A percentile compares a stretch with the other conserved stretches of the same genome.
phyloP scores from a whole-genome alignment of 805 yeast genomes.

The Saturnispora gosingensis region DNA sequence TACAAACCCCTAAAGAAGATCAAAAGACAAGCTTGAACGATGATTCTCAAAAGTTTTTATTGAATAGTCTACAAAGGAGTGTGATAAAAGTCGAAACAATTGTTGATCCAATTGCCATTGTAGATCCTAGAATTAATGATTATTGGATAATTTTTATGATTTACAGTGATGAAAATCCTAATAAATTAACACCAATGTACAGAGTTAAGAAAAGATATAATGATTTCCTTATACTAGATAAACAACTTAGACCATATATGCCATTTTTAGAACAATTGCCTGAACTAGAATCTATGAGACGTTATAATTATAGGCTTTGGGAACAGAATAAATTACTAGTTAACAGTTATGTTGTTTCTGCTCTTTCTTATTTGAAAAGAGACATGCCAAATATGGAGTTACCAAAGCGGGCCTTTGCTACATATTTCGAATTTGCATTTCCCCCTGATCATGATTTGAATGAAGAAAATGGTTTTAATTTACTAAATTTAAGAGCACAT shows the following conservation, averaged over 20 bases:
- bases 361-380: conserved; percentile 10
- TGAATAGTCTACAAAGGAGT: conserved; percentile 23
- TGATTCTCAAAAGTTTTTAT: conserved; percentile 20
- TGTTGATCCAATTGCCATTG: conserved; percentile 23
- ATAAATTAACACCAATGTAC: conserved; percentile 52
- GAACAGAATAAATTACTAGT: conserved; percentile 26
- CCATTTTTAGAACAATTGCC: conserved; percentile 24
- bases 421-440: conserved; percentile 21
- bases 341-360: conserved; percentile 24
- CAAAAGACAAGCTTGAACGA: background rate
- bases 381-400: conserved; percentile 7
- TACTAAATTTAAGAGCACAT: conserved; percentile 1
- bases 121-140: conserved; percentile 36
- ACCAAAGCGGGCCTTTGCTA: conserved; percentile 19
- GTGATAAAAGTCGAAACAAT: conserved; percentile 25
- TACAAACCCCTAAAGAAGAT: background rate
- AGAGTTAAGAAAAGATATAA: conserved; percentile 54
- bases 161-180: conserved; percentile 47
- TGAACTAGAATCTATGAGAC: conserved; percentile 15
- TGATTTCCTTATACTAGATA: conserved; percentile 55
- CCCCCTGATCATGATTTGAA: conserved; percentile 7
- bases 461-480: background rate
- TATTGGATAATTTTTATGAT: conserved; percentile 55
- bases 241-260: conserved; percentile 39
- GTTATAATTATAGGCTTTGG: conserved; percentile 26